Conservation (phyloP, 2,329 filamentous ascomycete genomes). For the Pleoardoris graminearum region DNA sequence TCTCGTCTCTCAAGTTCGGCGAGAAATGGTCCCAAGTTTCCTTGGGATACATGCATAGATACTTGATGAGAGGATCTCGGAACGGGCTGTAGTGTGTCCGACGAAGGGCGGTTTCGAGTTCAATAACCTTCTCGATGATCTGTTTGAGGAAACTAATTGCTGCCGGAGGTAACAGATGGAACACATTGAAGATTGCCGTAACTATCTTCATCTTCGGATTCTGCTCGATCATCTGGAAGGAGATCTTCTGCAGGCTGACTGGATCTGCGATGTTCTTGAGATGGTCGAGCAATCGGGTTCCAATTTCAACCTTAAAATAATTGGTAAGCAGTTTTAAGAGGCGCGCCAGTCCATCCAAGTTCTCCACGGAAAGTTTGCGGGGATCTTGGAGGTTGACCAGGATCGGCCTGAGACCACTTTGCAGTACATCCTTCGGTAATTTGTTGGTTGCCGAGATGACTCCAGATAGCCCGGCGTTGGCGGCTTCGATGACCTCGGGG, state of each 20-base stretch:
- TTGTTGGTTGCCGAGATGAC: constrained; percentile 89
- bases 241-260: constrained; percentile 79
- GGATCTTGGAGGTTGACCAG: constrained; percentile 94
- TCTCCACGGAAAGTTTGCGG: constrained; percentile 83
- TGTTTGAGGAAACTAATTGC: constrained; percentile 90
- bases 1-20: constrained; percentile 78
- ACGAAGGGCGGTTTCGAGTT: constrained; percentile 81
- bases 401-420: constrained; percentile 93
- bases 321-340: constrained; percentile 90
- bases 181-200: constrained; percentile 92
- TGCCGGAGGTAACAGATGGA: constrained; percentile 88
- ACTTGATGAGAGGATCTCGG: constrained; percentile 85
- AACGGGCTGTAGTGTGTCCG: constrained; percentile 91
- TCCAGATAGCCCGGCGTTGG: constrained; percentile 85
- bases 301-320: constrained; percentile 99
- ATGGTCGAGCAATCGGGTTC: constrained; percentile 87
- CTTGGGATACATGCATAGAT: constrained; percentile 88
- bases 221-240: constrained; percentile 93
- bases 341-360: constrained; percentile 86
- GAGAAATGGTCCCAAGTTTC: constrained; percentile 83
- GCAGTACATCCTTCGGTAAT: constrained; percentile 90
- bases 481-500: constrained; percentile 87
- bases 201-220: constrained; percentile 92
- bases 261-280: constrained; percentile 88
- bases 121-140: constrained; percentile 86